These are phyloP conservation scores for Herpetomonas tarakana DNA, from an alignment of 208 protist genomes.

Conservation along the genomic window DNA sequence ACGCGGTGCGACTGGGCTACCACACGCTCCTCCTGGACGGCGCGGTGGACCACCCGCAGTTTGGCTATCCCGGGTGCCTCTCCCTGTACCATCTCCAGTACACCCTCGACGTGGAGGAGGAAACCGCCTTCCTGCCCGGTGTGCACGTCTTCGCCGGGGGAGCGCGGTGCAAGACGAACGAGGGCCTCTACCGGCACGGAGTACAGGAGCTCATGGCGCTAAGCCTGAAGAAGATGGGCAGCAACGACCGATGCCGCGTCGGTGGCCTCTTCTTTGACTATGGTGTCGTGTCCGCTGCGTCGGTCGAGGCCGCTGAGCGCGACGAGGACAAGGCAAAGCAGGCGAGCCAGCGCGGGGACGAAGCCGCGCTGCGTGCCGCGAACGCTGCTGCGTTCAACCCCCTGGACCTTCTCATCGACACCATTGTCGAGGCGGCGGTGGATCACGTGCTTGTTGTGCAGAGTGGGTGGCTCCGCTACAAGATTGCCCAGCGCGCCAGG, in stretches of 20 bases:
- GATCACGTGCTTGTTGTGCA: constrained; percentile 67
- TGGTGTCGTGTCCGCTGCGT: constrained; percentile 28
- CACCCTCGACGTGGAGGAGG: constrained; percentile 59
- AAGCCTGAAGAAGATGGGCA: constrained; percentile 42
- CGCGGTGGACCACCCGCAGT: constrained; percentile 28
- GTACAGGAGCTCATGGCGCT: constrained; percentile 28
- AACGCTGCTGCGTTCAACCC: constrained; percentile 23
- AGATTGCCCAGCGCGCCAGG: constrained; percentile 51
- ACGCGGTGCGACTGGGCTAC: constrained; percentile 60
- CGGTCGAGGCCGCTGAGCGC: constrained; percentile 21
- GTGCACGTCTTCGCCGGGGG: constrained; percentile 36
- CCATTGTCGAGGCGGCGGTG: constrained; percentile 41
- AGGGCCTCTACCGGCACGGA: constrained; percentile 34
- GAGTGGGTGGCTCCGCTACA: constrained; percentile 65
- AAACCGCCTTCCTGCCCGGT: constrained; percentile 40
- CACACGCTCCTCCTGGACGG: constrained; percentile 62
- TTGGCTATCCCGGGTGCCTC: constrained; percentile 36
- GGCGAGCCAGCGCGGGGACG: constrained; percentile 7
- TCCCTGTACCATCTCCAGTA: constrained; percentile 54
- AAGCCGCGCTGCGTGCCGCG: background rate
- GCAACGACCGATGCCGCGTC: constrained; percentile 54
- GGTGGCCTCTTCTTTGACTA: constrained; percentile 76
- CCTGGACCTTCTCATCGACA: constrained; percentile 52
- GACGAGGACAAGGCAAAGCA: constrained; percentile 31
- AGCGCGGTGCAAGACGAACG: constrained; percentile 12